Conservation (phyloP, 75 land plant species). For the Selaginella moellendorffii region DNA sequence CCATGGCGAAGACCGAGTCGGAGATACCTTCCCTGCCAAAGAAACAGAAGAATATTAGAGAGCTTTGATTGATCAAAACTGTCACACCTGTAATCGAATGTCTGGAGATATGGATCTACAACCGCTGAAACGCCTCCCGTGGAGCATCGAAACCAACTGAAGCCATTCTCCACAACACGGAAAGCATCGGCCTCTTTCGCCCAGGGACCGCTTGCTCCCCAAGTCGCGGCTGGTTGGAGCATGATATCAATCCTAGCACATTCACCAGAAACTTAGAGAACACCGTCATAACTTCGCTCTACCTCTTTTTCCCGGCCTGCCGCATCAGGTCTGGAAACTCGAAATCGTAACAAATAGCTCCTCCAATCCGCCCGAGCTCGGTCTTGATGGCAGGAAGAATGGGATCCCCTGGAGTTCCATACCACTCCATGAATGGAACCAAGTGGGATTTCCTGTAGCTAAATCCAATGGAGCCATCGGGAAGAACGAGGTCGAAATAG, state of each 20-base stretch:
- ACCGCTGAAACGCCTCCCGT: slow-evolving; percentile 8
- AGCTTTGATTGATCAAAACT: too few species aligned
- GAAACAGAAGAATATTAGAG: too few species aligned
- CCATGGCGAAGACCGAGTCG: neutral
- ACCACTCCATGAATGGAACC: slow-evolving; percentile 9
- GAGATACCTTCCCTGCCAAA: slow-evolving; percentile 7
- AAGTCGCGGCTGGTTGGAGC: slow-evolving; percentile 11
- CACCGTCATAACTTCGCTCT: slow-evolving; percentile 1
- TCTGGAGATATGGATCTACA: slow-evolving; percentile 1
- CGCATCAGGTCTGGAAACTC: slow-evolving; percentile 11
- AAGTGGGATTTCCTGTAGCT: slow-evolving; percentile 4
- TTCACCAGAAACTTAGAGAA: neutral
- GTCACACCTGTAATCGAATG: slow-evolving; percentile 11
- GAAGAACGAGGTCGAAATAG: neutral
- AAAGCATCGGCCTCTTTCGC: slow-evolving; percentile 3
- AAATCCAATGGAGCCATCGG: slow-evolving; percentile 11
- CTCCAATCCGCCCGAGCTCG: slow-evolving; percentile 11
- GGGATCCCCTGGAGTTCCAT: neutral
- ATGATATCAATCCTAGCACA: slow-evolving; percentile 8
- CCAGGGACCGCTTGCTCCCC: slow-evolving; percentile 7
- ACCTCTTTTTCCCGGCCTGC: slow-evolving; percentile 4
- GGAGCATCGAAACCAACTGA: slow-evolving; percentile 10
- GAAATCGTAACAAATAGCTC: slow-evolving; percentile 11
- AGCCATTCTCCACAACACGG: slow-evolving; percentile 14
- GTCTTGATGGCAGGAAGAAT: neutral